A percentile compares a stretch with the other conserved stretches of the same genome.
phyloP scores from a whole-genome alignment of 768 basidiomycete genomes.

The Russula griseocarnosa region DNA sequence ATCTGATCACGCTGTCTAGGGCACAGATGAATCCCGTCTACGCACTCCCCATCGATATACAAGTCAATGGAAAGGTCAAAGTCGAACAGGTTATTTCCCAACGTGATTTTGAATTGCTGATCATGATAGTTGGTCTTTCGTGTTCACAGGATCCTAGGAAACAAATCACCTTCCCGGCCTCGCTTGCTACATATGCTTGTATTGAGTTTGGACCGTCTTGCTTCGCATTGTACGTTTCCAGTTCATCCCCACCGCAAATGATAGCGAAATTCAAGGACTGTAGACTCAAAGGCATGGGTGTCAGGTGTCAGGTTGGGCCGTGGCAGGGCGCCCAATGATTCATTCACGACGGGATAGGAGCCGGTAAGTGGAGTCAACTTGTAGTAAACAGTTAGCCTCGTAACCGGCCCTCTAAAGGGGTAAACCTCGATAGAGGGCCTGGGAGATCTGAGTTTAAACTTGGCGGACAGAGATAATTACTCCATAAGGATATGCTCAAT shows the following conservation, averaged over 20 bases:
- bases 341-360: too few relatives aligned
- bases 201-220: not conserved
- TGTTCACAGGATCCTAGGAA: not conserved
- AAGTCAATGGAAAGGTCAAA: not conserved
- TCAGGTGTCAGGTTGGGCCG: too few relatives aligned
- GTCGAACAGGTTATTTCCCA: not conserved
- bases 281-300: constrained; percentile 10
- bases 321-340: too few relatives aligned
- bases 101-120: constrained; percentile 14
- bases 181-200: constrained; percentile 15
- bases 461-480: too few relatives aligned
- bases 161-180: constrained; percentile 19
- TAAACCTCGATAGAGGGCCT: too few relatives aligned
- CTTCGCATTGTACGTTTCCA: constrained; percentile 1
- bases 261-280: constrained; percentile 3
- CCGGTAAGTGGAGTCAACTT: too few relatives aligned
- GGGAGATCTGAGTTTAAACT: too few relatives aligned
- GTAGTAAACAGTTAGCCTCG: too few relatives aligned
- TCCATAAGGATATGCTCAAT: too few relatives aligned
- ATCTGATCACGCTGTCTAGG: not conserved
- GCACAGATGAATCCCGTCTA: not conserved
- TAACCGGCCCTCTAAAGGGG: too few relatives aligned
- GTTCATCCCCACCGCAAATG: constrained; percentile 4
- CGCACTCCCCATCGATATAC: constrained; percentile 10
- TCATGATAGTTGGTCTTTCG: not conserved